Evolutionary conservation across 2,329 filamentous ascomycete genomes (phyloP), one percentile per base, ranked within the genome.

Genomic region (Penicillium palitans): DNA sequence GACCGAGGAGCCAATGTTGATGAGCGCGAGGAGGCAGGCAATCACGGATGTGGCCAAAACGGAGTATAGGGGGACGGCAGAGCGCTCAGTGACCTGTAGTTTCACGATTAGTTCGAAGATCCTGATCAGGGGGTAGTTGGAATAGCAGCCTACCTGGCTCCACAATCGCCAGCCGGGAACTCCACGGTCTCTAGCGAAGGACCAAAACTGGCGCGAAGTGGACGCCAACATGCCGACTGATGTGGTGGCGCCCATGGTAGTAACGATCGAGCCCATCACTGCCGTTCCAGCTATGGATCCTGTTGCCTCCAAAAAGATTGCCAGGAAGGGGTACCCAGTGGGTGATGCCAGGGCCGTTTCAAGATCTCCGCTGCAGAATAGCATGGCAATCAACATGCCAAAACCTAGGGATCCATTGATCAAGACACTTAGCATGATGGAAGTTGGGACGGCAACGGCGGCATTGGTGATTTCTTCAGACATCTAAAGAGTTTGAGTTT

Each of bases 401-500:
- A 78, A 73, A 0, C 73, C 75, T 6, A 76, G 63, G 9, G 64
- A 56, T 7, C 72, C 74, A 41, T 78, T 78, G 56, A 77, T 67
- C 44, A 70, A 59, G 19, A 72, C 70, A 17, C 68, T 73, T 6
- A 73, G 70, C 48, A 77, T 66, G 53, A 78, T 74, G 1, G 72
- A 70, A 4, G 66, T 65, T 0, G 77, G 77, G 4, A 79, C 68
- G 15, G 71, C 70, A 9, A 65, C 57, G 0, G 71, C 65, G 8
- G 76, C 73, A 60, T 78, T 72, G 19, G 66, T 66, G 40, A 78
- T 71, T 58, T 79, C 77, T 61, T 79, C 77, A 6, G 73, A 69
- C 71, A 73, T 72, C 67, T 71, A 27, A 21, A 27, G 6, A 10
- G 29, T 31, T 37, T 12, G 0, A 6, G 10, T 31, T 19, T 0